These are phyloP conservation scores for Kwoniella sp. DNA, from an alignment of 768 basidiomycete species.

Conservation along the genomic window DNA sequence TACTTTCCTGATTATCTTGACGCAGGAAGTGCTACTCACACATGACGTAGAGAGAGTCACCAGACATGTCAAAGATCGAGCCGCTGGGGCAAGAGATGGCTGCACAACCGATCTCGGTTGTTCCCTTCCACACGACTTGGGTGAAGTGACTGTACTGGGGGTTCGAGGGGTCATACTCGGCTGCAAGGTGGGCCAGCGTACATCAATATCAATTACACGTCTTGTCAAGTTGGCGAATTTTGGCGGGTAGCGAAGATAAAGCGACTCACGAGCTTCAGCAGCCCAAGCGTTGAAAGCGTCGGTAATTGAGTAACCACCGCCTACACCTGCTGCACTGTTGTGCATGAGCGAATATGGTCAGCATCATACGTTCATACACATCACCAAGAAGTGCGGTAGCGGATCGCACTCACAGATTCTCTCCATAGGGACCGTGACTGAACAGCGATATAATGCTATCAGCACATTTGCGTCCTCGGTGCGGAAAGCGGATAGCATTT, in stretches of 20 bases:
- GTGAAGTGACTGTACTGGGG: slow-evolving; percentile 25
- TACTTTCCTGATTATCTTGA: no score
- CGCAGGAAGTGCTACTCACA: no score
- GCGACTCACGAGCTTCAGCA: slow-evolving; percentile 39
- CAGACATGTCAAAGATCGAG: slow-evolving; percentile 27
- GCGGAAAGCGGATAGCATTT: no score
- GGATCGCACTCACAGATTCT: slow-evolving; percentile 47
- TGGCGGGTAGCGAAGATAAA: background rate
- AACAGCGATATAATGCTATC: background rate
- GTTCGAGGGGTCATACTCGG: slow-evolving; percentile 20
- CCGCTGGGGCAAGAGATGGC: slow-evolving; percentile 20
- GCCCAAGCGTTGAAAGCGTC: slow-evolving; percentile 37
- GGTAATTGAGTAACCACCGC: slow-evolving; percentile 32
- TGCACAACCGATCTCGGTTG: slow-evolving; percentile 45
- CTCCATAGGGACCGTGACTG: slow-evolving; percentile 44
- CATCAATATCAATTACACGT: background rate
- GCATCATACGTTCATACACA: background rate
- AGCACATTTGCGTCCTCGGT: no score
- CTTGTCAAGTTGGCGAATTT: slow-evolving; percentile 4
- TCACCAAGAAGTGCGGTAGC: no score
- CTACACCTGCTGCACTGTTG: slow-evolving; percentile 27
- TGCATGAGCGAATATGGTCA: background rate
- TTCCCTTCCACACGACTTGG: slow-evolving; percentile 43
- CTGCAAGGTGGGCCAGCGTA: background rate
- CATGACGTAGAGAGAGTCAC: slow-evolving; percentile 16